phyloP scores from a whole-genome alignment of 164 flowering plant species.

The Paratinospora sagittata region DNA sequence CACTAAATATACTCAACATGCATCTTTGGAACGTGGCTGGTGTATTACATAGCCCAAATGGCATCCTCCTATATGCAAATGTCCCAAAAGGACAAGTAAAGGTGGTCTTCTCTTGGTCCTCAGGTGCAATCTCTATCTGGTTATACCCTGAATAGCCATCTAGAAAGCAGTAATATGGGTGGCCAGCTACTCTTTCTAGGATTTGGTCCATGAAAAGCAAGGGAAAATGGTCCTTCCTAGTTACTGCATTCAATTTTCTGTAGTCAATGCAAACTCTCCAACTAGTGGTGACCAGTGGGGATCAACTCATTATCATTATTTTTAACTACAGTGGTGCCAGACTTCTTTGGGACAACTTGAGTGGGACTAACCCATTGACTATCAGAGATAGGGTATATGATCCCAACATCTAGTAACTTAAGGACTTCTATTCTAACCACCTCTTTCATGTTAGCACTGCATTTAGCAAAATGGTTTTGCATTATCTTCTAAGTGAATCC shows the following conservation, averaged over 20 bases:
- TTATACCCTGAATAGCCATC: not conserved
- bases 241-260: not conserved
- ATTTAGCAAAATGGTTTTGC: not conserved
- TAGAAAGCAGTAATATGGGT: not conserved
- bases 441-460: not conserved
- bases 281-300: not conserved
- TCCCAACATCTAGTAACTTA: not conserved
- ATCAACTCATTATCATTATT: not conserved
- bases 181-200: not conserved
- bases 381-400: not conserved
- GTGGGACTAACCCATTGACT: not conserved
- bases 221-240: not conserved
- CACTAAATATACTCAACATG: not conserved
- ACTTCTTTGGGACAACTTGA: not conserved
- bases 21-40: constrained; percentile 1
- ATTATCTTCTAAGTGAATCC: constrained; percentile 13
- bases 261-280: not conserved
- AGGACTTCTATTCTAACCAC: not conserved
- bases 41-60: not conserved
- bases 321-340: not conserved
- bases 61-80: no score
- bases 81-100: not conserved
- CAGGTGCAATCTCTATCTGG: not conserved
- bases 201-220: constrained; percentile 2
- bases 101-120: not conserved